A percentile compares a stretch with the other conserved stretches of the same genome.
These are phyloP conservation scores for Baeospora myosura DNA, from an alignment of 1,284 basidiomycete genomes.

Conservation along the genomic window DNA sequence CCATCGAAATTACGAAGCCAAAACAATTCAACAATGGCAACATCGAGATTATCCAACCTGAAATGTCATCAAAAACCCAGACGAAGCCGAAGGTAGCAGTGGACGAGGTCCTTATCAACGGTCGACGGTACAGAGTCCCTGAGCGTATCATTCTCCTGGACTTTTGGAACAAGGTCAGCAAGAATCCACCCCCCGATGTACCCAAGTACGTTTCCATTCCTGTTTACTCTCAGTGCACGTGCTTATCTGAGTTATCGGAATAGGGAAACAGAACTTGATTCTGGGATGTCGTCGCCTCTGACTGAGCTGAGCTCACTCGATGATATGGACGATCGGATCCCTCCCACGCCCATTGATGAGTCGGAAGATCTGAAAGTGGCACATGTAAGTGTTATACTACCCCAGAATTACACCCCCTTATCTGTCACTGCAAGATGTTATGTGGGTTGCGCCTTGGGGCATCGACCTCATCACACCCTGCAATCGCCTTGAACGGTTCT, in stretches of 20 bases:
- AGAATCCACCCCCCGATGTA: constrained; percentile 29
- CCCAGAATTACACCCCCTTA: background rate
- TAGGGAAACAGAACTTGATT: constrained; percentile 35
- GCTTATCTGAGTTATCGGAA: constrained; percentile 48
- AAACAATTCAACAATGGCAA: constrained; percentile 86
- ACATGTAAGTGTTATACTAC: constrained; percentile 25
- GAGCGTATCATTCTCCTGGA: constrained; percentile 89
- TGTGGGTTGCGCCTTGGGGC: constrained; percentile 18
- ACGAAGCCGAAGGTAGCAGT: constrained; percentile 42
- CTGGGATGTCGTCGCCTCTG: constrained; percentile 60
- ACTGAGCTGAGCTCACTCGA: constrained; percentile 71
- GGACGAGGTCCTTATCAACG: constrained; percentile 76
- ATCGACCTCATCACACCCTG: background rate
- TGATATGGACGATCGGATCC: constrained; percentile 40
- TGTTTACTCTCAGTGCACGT: constrained; percentile 69
- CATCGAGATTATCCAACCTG: constrained; percentile 74
- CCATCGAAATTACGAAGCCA: constrained; percentile 64
- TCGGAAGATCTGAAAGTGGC: constrained; percentile 37
- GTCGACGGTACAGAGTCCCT: constrained; percentile 87
- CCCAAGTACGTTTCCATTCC: constrained; percentile 58
- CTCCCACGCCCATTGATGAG: constrained; percentile 18
- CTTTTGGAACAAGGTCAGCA: constrained; percentile 86
- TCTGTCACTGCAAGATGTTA: constrained; percentile 24
- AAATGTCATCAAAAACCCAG: constrained; percentile 23
- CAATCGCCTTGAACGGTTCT: background rate